phyloP scores from a whole-genome alignment of 2,329 filamentous ascomycete genomes.

The Ciborinia camelliae region DNA sequence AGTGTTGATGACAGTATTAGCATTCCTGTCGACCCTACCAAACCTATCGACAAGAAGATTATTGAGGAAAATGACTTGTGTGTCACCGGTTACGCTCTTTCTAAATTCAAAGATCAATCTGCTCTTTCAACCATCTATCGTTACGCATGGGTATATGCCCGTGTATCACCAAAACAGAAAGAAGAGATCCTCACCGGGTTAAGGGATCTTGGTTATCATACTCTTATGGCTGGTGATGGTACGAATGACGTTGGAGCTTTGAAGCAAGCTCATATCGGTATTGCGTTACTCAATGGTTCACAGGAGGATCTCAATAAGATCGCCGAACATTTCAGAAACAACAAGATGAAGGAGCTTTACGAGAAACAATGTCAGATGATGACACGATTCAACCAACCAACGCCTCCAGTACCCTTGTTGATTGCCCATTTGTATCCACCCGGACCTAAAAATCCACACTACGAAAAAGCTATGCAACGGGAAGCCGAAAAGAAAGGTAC shows the following conservation, averaged over 20 bases:
- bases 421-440: constrained; percentile 95
- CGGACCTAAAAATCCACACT: constrained; percentile 88
- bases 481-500: constrained; percentile 78
- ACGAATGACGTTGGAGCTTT: constrained; percentile 97
- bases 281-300: constrained; percentile 92
- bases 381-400: constrained; percentile 89
- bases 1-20: constrained; percentile 87
- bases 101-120: constrained; percentile 79
- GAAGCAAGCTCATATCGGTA: constrained; percentile 96
- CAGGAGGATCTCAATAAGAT: constrained; percentile 88
- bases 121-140: constrained; percentile 76
- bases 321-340: constrained; percentile 87
- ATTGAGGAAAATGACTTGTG: constrained; percentile 86
- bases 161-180: constrained; percentile 97
- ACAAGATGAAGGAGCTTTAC: constrained; percentile 97
- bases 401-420: constrained; percentile 84
- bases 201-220: constrained; percentile 96
- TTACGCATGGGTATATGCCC: constrained; percentile 95
- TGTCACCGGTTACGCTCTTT: constrained; percentile 88
- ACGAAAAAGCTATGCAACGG: constrained; percentile 83
- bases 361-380: constrained; percentile 93
- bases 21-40: constrained; percentile 79
- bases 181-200: constrained; percentile 96
- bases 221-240: constrained; percentile 96
- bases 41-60: constrained; percentile 77